Base-by-base conservation (phyloP, 495 filamentous ascomycete genomes). In the Penicillium flavigenum region DNA sequence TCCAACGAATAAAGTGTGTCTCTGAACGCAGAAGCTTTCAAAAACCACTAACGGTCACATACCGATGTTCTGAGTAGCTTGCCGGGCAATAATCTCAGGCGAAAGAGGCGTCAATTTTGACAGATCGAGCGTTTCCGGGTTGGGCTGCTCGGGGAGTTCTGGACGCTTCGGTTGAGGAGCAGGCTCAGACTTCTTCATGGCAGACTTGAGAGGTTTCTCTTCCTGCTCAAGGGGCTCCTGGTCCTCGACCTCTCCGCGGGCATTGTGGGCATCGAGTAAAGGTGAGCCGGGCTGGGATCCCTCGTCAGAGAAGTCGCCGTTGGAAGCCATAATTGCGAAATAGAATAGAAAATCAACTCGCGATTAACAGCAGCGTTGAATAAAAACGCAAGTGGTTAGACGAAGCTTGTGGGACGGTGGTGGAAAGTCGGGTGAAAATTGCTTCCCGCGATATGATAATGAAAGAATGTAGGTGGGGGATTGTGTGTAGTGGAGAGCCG, bases 61-160 rank as follows among this genome's bases (percentile, higher is more conserved):
- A 61, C 92, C 94, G 66, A 98, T 97, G 77, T 98, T 98, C 79
- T 97, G 96, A 36, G 95, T 98, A 22, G 94, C 94, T 82, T 98
- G 94, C 56, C 95, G 86, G 56, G 88, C 86, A 69, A 98, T 98
- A 65, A 98, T 96, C 67, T 98, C 94, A 59, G 94, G 92, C 3
- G 93, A 91, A 56, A 96, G 78, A 39, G 94, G 95, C 51, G 79
- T 90, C 59, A 98, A 75, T 26, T 76, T 82, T 51, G 82, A 81
- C 61, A 95, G 79, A 65, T 96, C 91, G 58, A 98, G 79, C 57
- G 88, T 85, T 63, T 86, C 81, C 62, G 94, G 91, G 60, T 98
- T 87, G 39, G 94, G 94, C 75, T 98, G 94, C 47, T 89, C 86
- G 51, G 94, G 94, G 16, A 96, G 87, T 59, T 79, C 79, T 62